Evolutionary conservation across 2,329 filamentous ascomycete genomes (phyloP), one percentile per base, ranked within the genome.

Genomic region (Fusarium siculi): DNA sequence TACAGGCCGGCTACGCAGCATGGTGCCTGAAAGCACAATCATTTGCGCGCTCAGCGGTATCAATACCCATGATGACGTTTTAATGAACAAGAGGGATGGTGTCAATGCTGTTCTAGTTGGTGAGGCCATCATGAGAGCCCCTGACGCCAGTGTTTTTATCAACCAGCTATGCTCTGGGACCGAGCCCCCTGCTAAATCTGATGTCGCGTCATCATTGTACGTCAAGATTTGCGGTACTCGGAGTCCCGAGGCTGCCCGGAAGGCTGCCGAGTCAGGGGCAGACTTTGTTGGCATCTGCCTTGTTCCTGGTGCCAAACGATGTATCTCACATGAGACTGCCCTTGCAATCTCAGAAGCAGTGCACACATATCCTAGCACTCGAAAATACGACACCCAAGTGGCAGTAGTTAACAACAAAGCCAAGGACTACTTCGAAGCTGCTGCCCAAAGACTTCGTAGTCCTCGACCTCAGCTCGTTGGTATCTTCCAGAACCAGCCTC

Each of bases 221-320:
- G 95, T 98, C 74, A 99, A 99, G 84, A 97, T 99, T 30, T 99
- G 96, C 80, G 96, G 96, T 10, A 98, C 95, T 14, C 89, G 96
- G 65, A 94, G 90, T 66, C 87, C 91, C 15, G 94, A 97, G 79
- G 94, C 92, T 21, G 96, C 96, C 10, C 86, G 89, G 62, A 89
- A 91, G 70, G 96, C 96, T 21, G 90, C 97, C 52, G 91, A 95
- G 79, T 92, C 94, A 43, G 95, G 95, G 32, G 96, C 96, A 37
- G 95, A 99, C 82, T 86, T 98, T 74, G 90, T 99, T 57, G 96
- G 96, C 70, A 97, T 99, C 77, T 97, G 97, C 64, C 86, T 98
- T 18, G 96, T 96, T 11, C 90, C 93, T 39, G 92, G 93, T 10
- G 89, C 93, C 23, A 95, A 92, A 79, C 92, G 97, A 60, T 93